Evolutionary conservation across 345 rosid genomes (phyloP).

Genomic region (Lepidium aucheri): DNA sequence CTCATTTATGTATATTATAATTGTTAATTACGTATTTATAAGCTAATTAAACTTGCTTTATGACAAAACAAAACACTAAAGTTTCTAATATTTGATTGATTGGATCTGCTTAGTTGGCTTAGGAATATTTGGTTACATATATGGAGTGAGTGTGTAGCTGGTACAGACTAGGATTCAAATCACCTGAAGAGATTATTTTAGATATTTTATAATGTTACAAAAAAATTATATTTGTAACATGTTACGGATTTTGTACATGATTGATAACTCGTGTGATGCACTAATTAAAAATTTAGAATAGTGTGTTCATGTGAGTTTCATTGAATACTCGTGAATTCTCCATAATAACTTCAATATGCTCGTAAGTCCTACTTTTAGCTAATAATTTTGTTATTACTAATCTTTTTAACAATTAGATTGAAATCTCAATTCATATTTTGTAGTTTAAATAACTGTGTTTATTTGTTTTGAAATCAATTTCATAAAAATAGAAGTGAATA

Average conservation of each 20-base stretch:
- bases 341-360: not conserved
- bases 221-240: not conserved
- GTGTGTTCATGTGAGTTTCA: constrained; percentile 18
- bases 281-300: too few relatives aligned
- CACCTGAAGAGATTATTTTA: constrained; percentile 21
- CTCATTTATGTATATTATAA: not conserved
- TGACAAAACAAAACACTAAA: constrained; percentile 21
- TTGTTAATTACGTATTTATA: constrained; percentile 7
- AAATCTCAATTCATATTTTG: too few relatives aligned
- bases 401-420: too few relatives aligned
- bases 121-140: constrained; percentile 23
- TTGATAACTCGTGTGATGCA: constrained; percentile 5
- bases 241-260: constrained; percentile 21
- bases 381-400: not conserved
- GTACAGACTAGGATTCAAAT: constrained; percentile 25
- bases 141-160: constrained; percentile 24
- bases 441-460: too few relatives aligned
- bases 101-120: constrained; percentile 23
- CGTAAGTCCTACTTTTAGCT: not conserved
- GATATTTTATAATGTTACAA: constrained; percentile 1
- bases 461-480: too few relatives aligned
- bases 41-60: constrained; percentile 3
- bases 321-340: not conserved
- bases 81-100: constrained; percentile 5
- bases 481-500: too few relatives aligned